Evolutionary conservation across 345 rosid species (phyloP).

Genomic region (Citrus maxima): DNA sequence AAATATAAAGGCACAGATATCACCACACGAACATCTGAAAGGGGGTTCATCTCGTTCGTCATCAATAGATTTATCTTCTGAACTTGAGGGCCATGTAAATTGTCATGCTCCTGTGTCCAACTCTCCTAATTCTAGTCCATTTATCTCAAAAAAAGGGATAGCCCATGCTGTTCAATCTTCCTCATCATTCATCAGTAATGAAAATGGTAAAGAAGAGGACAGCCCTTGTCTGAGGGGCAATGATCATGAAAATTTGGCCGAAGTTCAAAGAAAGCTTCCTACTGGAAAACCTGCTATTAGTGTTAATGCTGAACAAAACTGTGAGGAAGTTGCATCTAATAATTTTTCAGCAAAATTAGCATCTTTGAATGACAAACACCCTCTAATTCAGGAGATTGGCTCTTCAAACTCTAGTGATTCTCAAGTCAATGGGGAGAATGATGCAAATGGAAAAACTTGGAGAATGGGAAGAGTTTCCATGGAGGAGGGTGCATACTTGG

Average conservation of each 20-base stretch:
- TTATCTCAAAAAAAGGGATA: conserved; percentile 11
- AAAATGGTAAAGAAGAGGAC: conserved; percentile 28
- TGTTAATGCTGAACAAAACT: conserved; percentile 5
- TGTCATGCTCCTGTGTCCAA: conserved; percentile 27
- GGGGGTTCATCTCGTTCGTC: conserved; percentile 40
- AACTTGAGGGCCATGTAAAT: conserved; percentile 38
- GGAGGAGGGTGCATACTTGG: conserved; percentile 14
- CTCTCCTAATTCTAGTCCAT: conserved; percentile 28
- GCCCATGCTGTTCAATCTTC: conserved; percentile 24
- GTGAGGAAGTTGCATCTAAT: conserved; percentile 7
- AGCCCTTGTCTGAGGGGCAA: conserved; percentile 13
- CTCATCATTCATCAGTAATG: conserved; percentile 18
- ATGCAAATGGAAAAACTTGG: conserved; percentile 11
- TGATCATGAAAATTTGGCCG: conserved; percentile 16
- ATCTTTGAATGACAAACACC: not conserved
- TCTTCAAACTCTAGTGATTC: conserved; percentile 6
- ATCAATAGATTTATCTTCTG: conserved; percentile 48
- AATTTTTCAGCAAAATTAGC: not conserved
- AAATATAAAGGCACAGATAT: conserved; percentile 11
- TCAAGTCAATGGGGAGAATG: conserved; percentile 16
- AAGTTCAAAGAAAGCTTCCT: conserved; percentile 20
- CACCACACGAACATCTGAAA: conserved; percentile 20
- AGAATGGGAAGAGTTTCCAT: conserved; percentile 12
- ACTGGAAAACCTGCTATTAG: conserved; percentile 2
- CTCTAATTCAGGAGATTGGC: conserved; percentile 8